These are phyloP conservation scores for Cytospora leucostoma DNA, from an alignment of 2,329 filamentous ascomycete genomes.

Conservation along the genomic window DNA sequence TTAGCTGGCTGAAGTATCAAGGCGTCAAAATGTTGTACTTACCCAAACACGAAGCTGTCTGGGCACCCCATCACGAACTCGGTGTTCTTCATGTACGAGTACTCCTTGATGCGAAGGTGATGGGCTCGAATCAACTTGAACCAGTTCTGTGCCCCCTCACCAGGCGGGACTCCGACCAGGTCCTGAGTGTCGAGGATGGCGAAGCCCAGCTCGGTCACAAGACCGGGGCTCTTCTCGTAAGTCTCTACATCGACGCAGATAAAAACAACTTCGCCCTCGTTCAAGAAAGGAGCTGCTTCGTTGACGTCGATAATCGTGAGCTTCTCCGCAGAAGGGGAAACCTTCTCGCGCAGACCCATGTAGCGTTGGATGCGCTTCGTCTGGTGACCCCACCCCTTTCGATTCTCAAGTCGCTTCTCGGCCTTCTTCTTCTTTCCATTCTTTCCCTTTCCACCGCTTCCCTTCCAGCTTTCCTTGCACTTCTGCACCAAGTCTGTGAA, in stretches of 20 bases:
- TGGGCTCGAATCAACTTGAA: conserved; percentile 63
- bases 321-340: neutral
- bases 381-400: conserved; percentile 54
- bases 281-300: conserved; percentile 46
- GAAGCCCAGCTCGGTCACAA: conserved; percentile 84
- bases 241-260: conserved; percentile 82
- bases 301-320: conserved; percentile 43
- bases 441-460: conserved; percentile 28
- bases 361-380: conserved; percentile 68
- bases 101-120: conserved; percentile 77
- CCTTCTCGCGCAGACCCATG: conserved; percentile 62
- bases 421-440: conserved; percentile 51
- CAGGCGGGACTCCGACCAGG: conserved; percentile 58
- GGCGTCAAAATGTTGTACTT: conserved; percentile 33
- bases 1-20: conserved; percentile 23
- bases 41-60: conserved; percentile 75
- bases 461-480: conserved; percentile 19
- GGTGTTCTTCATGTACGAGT: conserved; percentile 64
- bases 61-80: conserved; percentile 73
- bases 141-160: conserved; percentile 66
- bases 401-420: conserved; percentile 49
- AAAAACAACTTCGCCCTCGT: conserved; percentile 64
- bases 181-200: conserved; percentile 72
- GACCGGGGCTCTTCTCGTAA: conserved; percentile 65
- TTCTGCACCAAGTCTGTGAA: conserved; percentile 51